Base-by-base conservation (phyloP, 108 stramenopile genomes). In the Skeletonema grethae region DNA sequence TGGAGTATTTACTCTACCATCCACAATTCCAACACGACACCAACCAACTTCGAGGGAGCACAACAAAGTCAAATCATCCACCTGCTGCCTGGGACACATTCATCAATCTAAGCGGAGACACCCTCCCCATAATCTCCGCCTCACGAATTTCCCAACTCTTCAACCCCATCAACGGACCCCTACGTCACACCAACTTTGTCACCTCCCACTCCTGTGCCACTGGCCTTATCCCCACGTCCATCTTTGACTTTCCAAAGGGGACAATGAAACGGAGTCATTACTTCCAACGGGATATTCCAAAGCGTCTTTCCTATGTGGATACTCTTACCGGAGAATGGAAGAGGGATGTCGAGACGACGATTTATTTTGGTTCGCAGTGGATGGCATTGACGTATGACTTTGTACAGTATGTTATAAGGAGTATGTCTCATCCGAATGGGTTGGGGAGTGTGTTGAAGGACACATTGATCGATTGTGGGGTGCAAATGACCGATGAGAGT, bases 341-440 rank as follows among this genome's bases (percentile, higher is more conserved):
- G 16, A 66, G 72, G 18, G 64, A 76, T 41, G 77, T 69, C 13
- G 56, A 73, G 28, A 75, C 75, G 15, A 55, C 75, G 10, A 88
- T 87, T 15, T 84, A 92, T 61, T 96, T 96, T 88, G 95, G 95
- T 5, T 88, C 87, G 61, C 95, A 96, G 69, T 96, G 95, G 95
- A 87, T 96, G 86, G 76, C 85, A 18, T 66, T 96, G 57, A 80
- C 75, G 39, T 87, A 83, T 16, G 84, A 90, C 4, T 90, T 91
- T 77, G 90, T 90, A 28, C 56, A 80, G 18, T 94, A 83, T 56
- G 41, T 91, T 4, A 67, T 87, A 2, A 16, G 61, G n/a, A 79
- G 86, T 57, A 66, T 92, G 62, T 61, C 35, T 18, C 70, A 85
- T 45, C 85, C 86, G 7, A 75, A 85, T 22, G 87, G 88, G 58